A percentile compares a stretch with the other conserved stretches of the same genome.
Evolutionary conservation across 2,329 filamentous ascomycete species (phyloP).

Genomic region (Rugonectria rugulosa): DNA sequence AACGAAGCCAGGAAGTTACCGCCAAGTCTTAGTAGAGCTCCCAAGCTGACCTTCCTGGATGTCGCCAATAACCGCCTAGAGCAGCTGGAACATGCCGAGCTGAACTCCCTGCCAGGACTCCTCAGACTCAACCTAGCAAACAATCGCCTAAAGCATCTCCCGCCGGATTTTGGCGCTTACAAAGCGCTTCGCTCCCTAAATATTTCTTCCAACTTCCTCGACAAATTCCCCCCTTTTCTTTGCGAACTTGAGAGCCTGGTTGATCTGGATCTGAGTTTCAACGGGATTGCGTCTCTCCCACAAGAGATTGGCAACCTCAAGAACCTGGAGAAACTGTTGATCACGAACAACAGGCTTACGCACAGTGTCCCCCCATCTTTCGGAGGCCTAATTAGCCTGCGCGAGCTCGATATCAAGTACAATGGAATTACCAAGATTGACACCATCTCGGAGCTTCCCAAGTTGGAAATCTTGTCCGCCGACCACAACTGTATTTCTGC

Average conservation of each 20-base stretch:
- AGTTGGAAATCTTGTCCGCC: conserved; percentile 85
- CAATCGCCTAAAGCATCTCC: conserved; percentile 83
- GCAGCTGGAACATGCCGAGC: conserved; percentile 82
- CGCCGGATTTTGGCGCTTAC: conserved; percentile 83
- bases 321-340: conserved; percentile 87
- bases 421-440: conserved; percentile 91
- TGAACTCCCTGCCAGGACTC: conserved; percentile 77
- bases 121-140: conserved; percentile 93
- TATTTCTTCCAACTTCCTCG: conserved; percentile 91
- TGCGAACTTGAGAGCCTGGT: conserved; percentile 84
- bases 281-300: conserved; percentile 81
- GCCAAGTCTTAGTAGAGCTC: conserved; percentile 81
- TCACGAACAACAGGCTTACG: conserved; percentile 90
- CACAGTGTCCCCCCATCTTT: conserved; percentile 79
- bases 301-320: conserved; percentile 79
- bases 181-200: conserved; percentile 83
- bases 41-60: conserved; percentile 85
- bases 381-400: conserved; percentile 75
- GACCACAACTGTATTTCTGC: conserved; percentile 93
- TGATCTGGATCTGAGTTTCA: conserved; percentile 97
- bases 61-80: conserved; percentile 94
- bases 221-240: conserved; percentile 84
- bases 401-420: conserved; percentile 93
- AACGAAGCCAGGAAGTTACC: conserved; percentile 92
- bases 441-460: conserved; percentile 82